phyloP scores from a whole-genome alignment of 768 basidiomycete genomes.

The Leccinum subgranulosum region DNA sequence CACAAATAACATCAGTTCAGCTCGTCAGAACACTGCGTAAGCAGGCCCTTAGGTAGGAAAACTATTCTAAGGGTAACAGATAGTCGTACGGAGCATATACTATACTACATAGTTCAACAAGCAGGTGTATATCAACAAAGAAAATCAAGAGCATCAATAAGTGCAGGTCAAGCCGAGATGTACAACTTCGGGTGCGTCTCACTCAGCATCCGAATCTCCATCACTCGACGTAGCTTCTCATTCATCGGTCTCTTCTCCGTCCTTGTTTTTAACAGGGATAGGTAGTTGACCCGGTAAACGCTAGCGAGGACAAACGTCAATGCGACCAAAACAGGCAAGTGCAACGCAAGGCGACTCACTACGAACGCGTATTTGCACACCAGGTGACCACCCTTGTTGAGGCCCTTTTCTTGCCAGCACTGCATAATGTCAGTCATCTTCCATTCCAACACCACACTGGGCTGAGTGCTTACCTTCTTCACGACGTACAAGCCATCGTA shows the following conservation, averaged over 20 bases:
- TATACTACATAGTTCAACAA: background rate
- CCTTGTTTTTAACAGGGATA: conserved; percentile 23
- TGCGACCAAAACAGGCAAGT: background rate
- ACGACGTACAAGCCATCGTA: conserved; percentile 89
- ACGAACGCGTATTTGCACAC: conserved; percentile 89
- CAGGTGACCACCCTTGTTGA: conserved; percentile 63
- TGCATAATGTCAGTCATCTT: conserved; percentile 22
- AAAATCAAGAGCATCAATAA: background rate
- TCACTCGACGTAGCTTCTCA: background rate
- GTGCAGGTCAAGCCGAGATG: background rate
- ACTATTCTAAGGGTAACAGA: too few relatives aligned
- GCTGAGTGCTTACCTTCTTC: conserved; percentile 49
- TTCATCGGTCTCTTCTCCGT: conserved; percentile 8
- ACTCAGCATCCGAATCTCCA: conserved; percentile 6
- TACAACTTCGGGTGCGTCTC: background rate
- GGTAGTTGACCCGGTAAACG: conserved; percentile 25
- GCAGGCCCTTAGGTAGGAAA: too few relatives aligned
- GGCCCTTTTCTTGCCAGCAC: conserved; percentile 75
- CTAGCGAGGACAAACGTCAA: conserved; percentile 7
- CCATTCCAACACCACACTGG: background rate
- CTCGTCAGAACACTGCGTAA: too few relatives aligned
- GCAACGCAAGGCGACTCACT: conserved; percentile 37
- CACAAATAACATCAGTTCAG: too few relatives aligned
- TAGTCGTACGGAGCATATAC: background rate
- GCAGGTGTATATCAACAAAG: background rate